Base-by-base conservation (phyloP, 306 rosid genomes). In the Quercus variabilis region DNA sequence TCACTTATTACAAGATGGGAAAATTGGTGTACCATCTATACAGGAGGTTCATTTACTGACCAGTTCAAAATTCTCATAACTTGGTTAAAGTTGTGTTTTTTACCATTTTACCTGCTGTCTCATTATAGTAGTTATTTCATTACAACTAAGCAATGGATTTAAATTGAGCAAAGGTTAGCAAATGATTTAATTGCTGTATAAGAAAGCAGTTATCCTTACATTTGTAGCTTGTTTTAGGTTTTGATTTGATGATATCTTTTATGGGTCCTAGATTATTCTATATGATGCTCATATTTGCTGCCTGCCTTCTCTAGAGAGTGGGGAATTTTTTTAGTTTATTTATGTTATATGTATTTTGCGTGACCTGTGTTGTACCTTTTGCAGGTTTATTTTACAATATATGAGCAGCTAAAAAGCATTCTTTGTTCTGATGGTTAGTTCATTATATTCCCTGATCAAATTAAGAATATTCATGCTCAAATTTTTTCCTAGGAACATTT, bases 321-420 rank as follows among this genome's bases (percentile, higher is more conserved):
- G 67, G 68, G 55, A 30, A 68, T 31, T 38, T 55, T 52, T 74
- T 19, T 19, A 19, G 26, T 67, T 67, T 52, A 67, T 33, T 15
- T 30, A 19, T 49, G 19, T 31, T 64, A 64, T 7, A 17, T 5
- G 9, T 67, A 33, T 67, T 77, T 25, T 77, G 18, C 26, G 20
- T 2, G 15, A 54, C 43, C 26, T 38, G 33, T 74, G 58, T 71
- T 65, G 33, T 55, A 19, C 69, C 64, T 64, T 73, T 77, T 80
- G 85, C 88, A 91, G 97, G 93, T 91, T 77, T 93, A 90, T 83
- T 91, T 88, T 78, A 88, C 92, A 15, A 83, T 80, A 60, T 91
- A 93, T 78, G 98, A 85, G 75, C 94, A 93, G 74, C 86, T 93
- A 80, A 89, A 91, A 69, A 81, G 85, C 86, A 63, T 80, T 65